These are phyloP conservation scores for Iris macrosiphon DNA, from an alignment of 106 monocot genomes.

Conservation along the genomic window DNA sequence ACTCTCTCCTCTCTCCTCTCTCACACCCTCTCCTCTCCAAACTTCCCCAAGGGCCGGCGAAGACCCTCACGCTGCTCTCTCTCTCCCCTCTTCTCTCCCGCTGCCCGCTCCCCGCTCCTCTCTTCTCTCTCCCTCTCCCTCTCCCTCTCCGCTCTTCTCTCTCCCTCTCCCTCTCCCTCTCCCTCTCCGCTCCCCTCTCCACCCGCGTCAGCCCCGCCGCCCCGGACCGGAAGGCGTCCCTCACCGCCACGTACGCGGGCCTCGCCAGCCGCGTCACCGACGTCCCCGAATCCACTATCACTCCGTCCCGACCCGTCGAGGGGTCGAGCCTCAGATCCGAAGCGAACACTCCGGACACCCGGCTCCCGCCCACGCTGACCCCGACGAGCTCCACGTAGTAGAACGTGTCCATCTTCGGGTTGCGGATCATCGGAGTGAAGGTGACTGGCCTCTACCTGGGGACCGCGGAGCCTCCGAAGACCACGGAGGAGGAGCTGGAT, in stretches of 20 bases:
- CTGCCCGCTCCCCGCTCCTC: too few species aligned
- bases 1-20: too few species aligned
- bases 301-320: slow-evolving; percentile 54
- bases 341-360: slow-evolving; percentile 30
- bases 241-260: slow-evolving; percentile 49
- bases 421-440: slow-evolving; percentile 61
- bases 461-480: slow-evolving; percentile 52
- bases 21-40: too few species aligned
- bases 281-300: slow-evolving; percentile 89
- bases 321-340: slow-evolving; percentile 49
- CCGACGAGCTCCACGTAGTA: slow-evolving; percentile 72
- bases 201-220: slow-evolving; percentile 35
- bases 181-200: too few species aligned
- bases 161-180: too few species aligned
- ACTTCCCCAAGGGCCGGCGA: too few species aligned
- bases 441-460: slow-evolving; percentile 12
- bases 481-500: slow-evolving; percentile 28
- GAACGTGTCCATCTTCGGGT: slow-evolving; percentile 62
- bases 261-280: slow-evolving; percentile 68
- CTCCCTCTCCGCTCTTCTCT: too few species aligned
- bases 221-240: slow-evolving; percentile 61
- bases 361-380: slow-evolving; percentile 65
- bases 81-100: too few species aligned
- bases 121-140: too few species aligned
- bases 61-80: too few species aligned